Evolutionary conservation across 1,139 yeast species (phyloP), one percentile per base, ranked within the genome.

Genomic region (Protomyces gravidus): DNA sequence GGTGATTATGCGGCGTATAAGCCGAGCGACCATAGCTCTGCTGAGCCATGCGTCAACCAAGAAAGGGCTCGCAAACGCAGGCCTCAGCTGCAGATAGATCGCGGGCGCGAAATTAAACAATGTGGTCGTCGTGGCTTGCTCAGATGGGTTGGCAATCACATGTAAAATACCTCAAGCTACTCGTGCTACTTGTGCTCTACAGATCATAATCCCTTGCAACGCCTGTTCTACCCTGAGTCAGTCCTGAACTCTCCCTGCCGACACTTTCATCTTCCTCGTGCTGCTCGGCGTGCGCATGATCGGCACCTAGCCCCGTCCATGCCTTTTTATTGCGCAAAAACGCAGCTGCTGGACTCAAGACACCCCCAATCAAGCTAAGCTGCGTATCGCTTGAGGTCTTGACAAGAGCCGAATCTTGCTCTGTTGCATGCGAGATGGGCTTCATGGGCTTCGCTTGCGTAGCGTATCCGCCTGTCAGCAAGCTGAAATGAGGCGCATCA

Each of bases 271-370:
- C 77, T 2, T 71, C 71, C 9, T 66, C 51, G 69, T 67, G 70
- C 5, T 61, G 67, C 5, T 66, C 70, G 17, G 68, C 68, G 1
- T 68, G 66, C 5, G 68, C 66, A 71, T 78, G 88, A 68, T 90
- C 97, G 63, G 94, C 85, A 0, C 98, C 98, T 39, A 92, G 75
- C 0, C 98, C 98, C 0, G 84, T 82, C 98, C 98, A 92, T 5
- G 71, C 63, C 23, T 78, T 75, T 68, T 95, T 79, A 45, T 76
- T 76, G 67, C 89, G 95, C 51, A 92, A 75, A 64, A 80, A 80
- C 13, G 79, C 77, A 0, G 97, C 97, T 0, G 97, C 89, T 0
- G 97, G 90, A 0, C 97, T 89, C 0, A 88, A 86, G 0, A 97
- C 89, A 47, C 83, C 83, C 63, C 53, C 56, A 17, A 61, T 50